These are phyloP conservation scores for Colletotrichum spinosum DNA, from an alignment of 2,329 filamentous ascomycete species.

Conservation along the genomic window DNA sequence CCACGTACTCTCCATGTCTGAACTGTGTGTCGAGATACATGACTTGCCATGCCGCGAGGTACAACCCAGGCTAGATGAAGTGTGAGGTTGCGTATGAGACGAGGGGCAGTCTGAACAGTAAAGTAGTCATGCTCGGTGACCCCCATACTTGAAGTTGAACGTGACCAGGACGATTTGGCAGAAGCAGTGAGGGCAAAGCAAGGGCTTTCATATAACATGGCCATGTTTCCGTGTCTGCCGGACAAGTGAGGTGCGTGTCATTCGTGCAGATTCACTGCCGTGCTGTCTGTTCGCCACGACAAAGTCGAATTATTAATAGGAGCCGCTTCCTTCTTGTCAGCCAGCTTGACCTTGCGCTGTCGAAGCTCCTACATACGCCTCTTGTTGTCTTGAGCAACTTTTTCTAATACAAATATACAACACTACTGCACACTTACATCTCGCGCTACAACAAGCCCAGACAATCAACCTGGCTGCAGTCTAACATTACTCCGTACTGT, in stretches of 20 bases:
- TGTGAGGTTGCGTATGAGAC: slow-evolving; percentile 10
- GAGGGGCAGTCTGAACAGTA: background rate
- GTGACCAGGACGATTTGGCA: too few relatives aligned
- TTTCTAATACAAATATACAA: slow-evolving; percentile 7
- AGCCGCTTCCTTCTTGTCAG: slow-evolving; percentile 4
- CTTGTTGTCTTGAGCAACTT: slow-evolving; percentile 10
- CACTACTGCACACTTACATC: slow-evolving; percentile 1
- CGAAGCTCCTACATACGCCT: slow-evolving; percentile 18
- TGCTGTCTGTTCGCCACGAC: background rate
- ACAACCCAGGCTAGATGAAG: background rate
- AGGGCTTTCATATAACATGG: slow-evolving; percentile 17
- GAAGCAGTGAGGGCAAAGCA: background rate
- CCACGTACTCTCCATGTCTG: background rate
- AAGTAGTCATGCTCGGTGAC: background rate
- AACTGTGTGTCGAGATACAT: background rate
- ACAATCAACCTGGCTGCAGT: background rate
- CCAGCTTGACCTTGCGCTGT: slow-evolving; percentile 9
- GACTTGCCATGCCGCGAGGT: slow-evolving; percentile 12
- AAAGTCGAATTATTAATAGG: slow-evolving; percentile 22
- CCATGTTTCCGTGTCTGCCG: slow-evolving; percentile 7
- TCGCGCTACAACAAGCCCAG: background rate
- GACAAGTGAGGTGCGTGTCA: background rate
- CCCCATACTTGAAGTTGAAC: background rate
- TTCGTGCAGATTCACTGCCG: background rate
- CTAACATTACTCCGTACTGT: too few relatives aligned